Conservation (phyloP, 108 stramenopile genomes). For the Fragilaria crotonensis region DNA sequence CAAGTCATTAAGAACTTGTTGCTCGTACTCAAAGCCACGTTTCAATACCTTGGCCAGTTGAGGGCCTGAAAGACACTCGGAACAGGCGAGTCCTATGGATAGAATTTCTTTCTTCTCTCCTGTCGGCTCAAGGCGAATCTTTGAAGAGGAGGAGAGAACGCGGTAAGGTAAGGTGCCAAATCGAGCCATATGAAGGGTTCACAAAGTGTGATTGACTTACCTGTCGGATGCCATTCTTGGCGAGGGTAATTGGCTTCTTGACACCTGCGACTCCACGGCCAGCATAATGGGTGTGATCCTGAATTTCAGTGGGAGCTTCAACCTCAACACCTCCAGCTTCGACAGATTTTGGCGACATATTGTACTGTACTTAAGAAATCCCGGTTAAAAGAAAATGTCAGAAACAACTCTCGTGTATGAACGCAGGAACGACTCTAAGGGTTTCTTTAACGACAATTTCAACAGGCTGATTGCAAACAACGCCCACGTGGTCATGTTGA, state of each 20-base stretch:
- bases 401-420: too few species aligned
- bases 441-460: too few species aligned
- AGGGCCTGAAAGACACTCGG: slow-evolving; percentile 44
- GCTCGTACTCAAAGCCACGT: slow-evolving; percentile 40
- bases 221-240: slow-evolving; percentile 23
- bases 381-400: background rate
- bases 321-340: background rate
- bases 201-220: slow-evolving; percentile 12
- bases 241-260: slow-evolving; percentile 6
- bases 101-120: slow-evolving; percentile 31
- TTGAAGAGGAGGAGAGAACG: background rate
- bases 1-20: slow-evolving; percentile 28
- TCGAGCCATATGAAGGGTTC: too few species aligned
- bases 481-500: too few species aligned
- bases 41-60: slow-evolving; percentile 25
- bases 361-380: background rate
- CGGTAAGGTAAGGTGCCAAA: too few species aligned
- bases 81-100: slow-evolving; percentile 42
- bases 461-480: too few species aligned
- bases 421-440: too few species aligned
- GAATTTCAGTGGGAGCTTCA: background rate
- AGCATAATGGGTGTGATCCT: slow-evolving; percentile 17
- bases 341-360: background rate
- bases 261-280: slow-evolving; percentile 10
- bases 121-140: slow-evolving; percentile 21